phyloP scores from a whole-genome alignment of 495 filamentous ascomycete genomes.

The Friedmanniomyces simplex region DNA sequence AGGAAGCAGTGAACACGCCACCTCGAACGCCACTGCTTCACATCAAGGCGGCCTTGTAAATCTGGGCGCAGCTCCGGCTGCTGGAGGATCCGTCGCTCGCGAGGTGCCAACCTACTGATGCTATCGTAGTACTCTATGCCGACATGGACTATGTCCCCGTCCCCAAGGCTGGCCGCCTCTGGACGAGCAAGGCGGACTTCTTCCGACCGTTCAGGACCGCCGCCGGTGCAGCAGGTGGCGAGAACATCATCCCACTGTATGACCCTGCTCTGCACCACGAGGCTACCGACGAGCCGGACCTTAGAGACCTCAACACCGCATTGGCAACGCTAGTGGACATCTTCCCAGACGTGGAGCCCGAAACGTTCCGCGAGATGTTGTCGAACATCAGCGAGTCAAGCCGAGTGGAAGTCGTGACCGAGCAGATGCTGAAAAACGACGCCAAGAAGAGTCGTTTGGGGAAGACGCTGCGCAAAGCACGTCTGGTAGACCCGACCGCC shows the following conservation, averaged over 20 bases:
- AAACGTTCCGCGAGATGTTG: constrained; percentile 90
- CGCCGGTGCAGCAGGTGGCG: constrained; percentile 1
- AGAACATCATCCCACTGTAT: constrained; percentile 18
- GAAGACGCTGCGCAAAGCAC: constrained; percentile 21
- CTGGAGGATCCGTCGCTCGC: too few relatives aligned
- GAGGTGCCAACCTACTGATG: too few relatives aligned
- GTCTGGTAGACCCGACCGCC: not conserved
- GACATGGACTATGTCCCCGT: constrained; percentile 10
- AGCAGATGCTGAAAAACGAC: constrained; percentile 69
- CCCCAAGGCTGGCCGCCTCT: constrained; percentile 6
- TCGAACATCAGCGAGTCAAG: constrained; percentile 71
- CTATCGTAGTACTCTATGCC: not conserved
- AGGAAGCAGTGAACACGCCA: too few relatives aligned
- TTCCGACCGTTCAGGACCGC: constrained; percentile 12
- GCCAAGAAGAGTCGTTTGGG: constrained; percentile 61
- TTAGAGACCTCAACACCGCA: constrained; percentile 63
- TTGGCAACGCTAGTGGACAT: constrained; percentile 61
- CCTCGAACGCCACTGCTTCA: too few relatives aligned
- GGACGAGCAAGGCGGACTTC: constrained; percentile 20
- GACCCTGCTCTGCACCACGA: constrained; percentile 8
- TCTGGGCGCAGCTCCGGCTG: too few relatives aligned
- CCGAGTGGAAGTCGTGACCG: constrained; percentile 71
- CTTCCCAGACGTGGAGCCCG: constrained; percentile 79
- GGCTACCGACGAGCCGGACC: constrained; percentile 39
- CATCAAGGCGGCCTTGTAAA: too few relatives aligned